Evolutionary conservation across 352 stramenopile genomes (phyloP), one percentile per base, ranked within the genome.

Genomic region (Globisporangium nunn): DNA sequence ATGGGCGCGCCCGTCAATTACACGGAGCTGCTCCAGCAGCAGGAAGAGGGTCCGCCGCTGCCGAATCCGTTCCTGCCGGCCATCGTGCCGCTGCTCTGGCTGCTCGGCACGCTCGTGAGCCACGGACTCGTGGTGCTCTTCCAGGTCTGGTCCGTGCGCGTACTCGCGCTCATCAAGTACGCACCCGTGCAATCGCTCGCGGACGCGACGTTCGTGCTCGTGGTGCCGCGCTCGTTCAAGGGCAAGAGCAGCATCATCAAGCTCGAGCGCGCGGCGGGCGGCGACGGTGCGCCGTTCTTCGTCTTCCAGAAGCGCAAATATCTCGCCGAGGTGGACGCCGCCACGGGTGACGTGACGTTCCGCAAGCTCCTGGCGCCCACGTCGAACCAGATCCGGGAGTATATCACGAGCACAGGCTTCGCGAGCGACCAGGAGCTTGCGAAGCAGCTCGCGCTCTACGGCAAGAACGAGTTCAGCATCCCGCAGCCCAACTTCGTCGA

Each of bases 391-490:
- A 71, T 95, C 30, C 56, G 81, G 66, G 78, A 72, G 35, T 95
- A 95, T 61, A 52, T 88, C 28, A 66, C 73, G 3, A 63, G 70
- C 30, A 61, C 43, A 7, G 85, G 85, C 15, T 58, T 93, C 18
- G 59, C 56, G 3, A 78, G 62, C 7, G 80, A 81, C n/a, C 54
- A 31, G 10, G 67, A 72, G 1, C 70, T 84, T 5, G 64, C 75
- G 39, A 29, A 51, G 17, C 69, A 87, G 54, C 56, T 91, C 35
- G 74, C 88, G 39, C 68, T 91, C 31, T 83, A 89, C 55, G 95
- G 92, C 48, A 82, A 82, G 53, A 99, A 99, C 71, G 81, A 89
- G 50, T 98, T 98, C 55, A 88, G 87, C 59, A 98, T 99, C 61
- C 90, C 95, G 45, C 79, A 98, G 63, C 96, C 96, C 2, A 88